These are phyloP conservation scores for Triticum dicoccoides DNA, from an alignment of 176 grass and related monocot genomes.

Conservation along the genomic window DNA sequence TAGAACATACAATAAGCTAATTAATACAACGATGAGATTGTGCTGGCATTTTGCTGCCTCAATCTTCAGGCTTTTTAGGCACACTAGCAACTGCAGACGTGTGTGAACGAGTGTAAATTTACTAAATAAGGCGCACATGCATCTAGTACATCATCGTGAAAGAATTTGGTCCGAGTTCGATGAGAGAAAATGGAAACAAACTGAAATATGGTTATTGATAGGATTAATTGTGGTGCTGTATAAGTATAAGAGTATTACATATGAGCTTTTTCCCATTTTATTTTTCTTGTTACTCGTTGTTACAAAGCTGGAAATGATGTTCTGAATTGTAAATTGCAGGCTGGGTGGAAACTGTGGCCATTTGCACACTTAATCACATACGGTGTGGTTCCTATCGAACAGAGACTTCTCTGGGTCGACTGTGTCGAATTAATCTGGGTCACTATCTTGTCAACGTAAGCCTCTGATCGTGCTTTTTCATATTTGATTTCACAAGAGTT, in stretches of 20 bases:
- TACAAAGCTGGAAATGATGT: background rate
- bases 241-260: background rate
- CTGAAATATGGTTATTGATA: background rate
- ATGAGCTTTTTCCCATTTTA: background rate
- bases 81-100: background rate
- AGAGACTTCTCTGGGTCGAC: conserved; percentile 96
- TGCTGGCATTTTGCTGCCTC: background rate
- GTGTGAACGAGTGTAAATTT: background rate
- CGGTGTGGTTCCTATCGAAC: conserved; percentile 80
- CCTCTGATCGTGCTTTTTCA: background rate
- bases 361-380: conserved; percentile 95
- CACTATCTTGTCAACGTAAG: conserved; percentile 93
- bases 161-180: background rate
- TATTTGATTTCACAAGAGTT: background rate
- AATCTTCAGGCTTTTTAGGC: background rate
- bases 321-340: conserved; percentile 46
- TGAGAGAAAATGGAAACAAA: background rate
- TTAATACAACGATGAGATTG: background rate
- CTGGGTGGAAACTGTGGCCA: conserved; percentile 97
- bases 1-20: background rate
- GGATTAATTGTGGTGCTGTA: background rate
- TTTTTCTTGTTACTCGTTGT: background rate
- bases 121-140: background rate
- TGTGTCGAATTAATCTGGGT: conserved; percentile 95
- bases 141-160: background rate